Percentiles rank a stretch among this genome's conserved stretches.
phyloP scores from a whole-genome alignment of 129 eudicot genomes.

The Arctium lappa region DNA sequence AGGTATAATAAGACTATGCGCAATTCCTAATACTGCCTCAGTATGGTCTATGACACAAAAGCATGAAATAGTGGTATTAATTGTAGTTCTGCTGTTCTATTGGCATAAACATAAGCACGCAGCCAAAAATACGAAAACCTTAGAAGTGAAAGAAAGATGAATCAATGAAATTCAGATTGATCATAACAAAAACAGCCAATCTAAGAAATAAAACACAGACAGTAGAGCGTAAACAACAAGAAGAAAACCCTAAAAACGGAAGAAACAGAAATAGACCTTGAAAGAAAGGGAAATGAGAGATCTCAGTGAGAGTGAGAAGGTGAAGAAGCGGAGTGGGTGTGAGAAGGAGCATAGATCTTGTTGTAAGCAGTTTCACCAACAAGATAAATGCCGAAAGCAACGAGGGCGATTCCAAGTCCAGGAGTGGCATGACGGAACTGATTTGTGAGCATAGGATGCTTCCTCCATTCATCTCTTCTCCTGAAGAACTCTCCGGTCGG shows the following conservation, averaged over 20 bases:
- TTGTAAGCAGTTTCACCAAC: conserved; percentile 75
- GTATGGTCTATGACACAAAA: background rate
- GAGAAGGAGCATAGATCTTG: conserved; percentile 64
- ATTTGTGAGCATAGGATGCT: conserved; percentile 78
- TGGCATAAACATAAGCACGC: background rate
- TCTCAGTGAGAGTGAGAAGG: conserved; percentile 41
- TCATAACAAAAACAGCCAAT: background rate
- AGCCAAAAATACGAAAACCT: background rate
- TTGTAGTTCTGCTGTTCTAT: too few relatives aligned
- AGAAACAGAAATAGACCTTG: conserved; percentile 15
- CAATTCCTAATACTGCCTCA: background rate
- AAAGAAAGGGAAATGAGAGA: conserved; percentile 15
- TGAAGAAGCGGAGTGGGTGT: conserved; percentile 30
- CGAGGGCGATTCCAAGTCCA: conserved; percentile 81
- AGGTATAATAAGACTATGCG: background rate
- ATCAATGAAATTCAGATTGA: background rate
- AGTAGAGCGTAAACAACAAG: background rate
- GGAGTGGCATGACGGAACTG: conserved; percentile 91
- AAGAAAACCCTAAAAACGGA: background rate
- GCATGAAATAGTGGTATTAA: background rate
- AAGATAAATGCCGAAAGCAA: conserved; percentile 79
- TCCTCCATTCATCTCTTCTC: conserved; percentile 92
- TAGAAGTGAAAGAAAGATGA: background rate
- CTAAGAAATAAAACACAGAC: too few relatives aligned
- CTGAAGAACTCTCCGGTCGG: conserved; percentile 91